Conservation (phyloP, 139 green algal genomes). For the Chlorella vulgaris region DNA sequence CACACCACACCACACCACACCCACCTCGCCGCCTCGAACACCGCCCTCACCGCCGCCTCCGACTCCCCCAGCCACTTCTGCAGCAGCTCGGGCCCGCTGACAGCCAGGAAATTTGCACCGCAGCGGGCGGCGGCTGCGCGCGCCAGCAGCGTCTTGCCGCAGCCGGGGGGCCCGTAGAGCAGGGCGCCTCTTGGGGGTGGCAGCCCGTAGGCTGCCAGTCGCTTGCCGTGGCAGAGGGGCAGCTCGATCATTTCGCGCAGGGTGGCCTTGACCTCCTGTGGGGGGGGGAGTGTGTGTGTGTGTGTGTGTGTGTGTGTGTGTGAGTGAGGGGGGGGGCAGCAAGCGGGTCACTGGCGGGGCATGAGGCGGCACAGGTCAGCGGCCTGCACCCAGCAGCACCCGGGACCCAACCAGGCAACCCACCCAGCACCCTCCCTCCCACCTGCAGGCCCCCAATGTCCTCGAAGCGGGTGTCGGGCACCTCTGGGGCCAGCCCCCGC, state of each 20-base stretch:
- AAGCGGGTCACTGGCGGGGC: too few relatives aligned
- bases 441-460: conserved; percentile 51
- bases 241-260: conserved; percentile 47
- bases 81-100: conserved; percentile 56
- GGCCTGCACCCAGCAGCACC: too few relatives aligned
- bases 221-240: conserved; percentile 24
- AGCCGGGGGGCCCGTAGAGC: conserved; percentile 87
- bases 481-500: conserved; percentile 69
- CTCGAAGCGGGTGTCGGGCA: conserved; percentile 38
- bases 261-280: conserved; percentile 45
- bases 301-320: not conserved
- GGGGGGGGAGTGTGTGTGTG: not conserved
- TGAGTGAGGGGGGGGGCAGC: too few relatives aligned
- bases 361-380: too few relatives aligned
- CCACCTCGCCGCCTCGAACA: conserved; percentile 45
- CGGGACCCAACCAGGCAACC: too few relatives aligned
- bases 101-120: conserved; percentile 57
- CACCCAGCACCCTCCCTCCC: too few relatives aligned
- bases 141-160: conserved; percentile 96
- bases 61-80: conserved; percentile 62
- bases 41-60: conserved; percentile 46
- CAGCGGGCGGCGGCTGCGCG: conserved; percentile 69
- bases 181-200: conserved; percentile 36
- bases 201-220: conserved; percentile 29
- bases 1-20: not conserved